Evolutionary conservation across 2,329 filamentous ascomycete genomes (phyloP), one percentile per base, ranked within the genome.

Genomic region (Ophiostoma australiae): DNA sequence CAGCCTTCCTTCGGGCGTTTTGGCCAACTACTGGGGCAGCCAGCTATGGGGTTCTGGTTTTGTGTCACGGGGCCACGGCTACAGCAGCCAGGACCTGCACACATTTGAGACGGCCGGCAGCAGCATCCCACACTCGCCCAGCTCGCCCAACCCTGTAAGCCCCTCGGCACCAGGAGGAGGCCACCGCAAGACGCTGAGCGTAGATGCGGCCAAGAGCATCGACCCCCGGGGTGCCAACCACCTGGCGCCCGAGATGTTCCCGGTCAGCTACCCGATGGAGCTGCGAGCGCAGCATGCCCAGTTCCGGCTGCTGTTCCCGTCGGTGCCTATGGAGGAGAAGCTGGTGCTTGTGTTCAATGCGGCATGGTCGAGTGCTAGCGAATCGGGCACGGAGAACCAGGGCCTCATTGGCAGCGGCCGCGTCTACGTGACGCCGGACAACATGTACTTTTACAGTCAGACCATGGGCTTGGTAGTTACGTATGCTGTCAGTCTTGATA

Each of bases 391-490:
- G 8, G 79, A 80, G 3, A 79, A 77, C 70, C 81, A 81, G 20
- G 79, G 77, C 73, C 92, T 98, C 75, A 81, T 84, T 31, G 85
- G 86, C 23, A 86, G 86, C 70, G 86, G 95, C 0, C 88, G 95
- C 70, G 89, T 97, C 33, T 99, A 96, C 78, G 89, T 97, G 72
- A 98, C 94, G 0, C 85, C 90, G 0, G 89, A 90, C 73, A 91
- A 94, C 74, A 89, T 99, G 78, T 98, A 97, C 79, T 98, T 99
- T 78, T 99, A 97, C 80, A 96, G 94, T 76, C 91, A 98, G 77
- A 92, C 97, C 77, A 89, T 97, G 78, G 95, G 95, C 6, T 85
- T 99, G 6, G 91, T 98, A 0, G 85, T 97, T 48, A 91, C 94
- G 0, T 94, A 93, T 69, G 87, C 87, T 20, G 87, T 96, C 69